Evolutionary conservation across 257 asterid species (phyloP).

Genomic region (Nicotiana obtusifolia): DNA sequence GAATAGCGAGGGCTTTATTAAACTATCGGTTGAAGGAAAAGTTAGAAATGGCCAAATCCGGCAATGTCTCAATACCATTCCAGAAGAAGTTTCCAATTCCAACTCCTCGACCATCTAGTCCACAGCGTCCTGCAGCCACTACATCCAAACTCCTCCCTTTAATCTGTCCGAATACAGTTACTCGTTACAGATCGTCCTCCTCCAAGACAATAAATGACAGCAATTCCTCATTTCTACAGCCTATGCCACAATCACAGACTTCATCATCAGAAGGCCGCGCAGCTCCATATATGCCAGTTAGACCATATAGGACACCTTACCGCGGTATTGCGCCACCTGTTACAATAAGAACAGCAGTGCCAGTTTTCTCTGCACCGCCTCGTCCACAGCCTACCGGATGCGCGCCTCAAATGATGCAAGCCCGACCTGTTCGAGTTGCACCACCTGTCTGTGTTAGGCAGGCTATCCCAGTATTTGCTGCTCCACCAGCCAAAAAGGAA

Average conservation of each 20-base stretch:
- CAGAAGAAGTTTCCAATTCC: constrained; percentile 31
- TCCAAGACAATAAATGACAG: constrained; percentile 20
- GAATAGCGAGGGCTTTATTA: constrained; percentile 63
- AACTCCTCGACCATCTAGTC: constrained; percentile 56
- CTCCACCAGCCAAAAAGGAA: constrained; percentile 27
- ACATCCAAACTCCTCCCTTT: constrained; percentile 75
- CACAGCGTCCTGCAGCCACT: constrained; percentile 41
- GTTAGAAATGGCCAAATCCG: constrained; percentile 19
- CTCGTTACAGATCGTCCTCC: constrained; percentile 27
- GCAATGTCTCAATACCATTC: constrained; percentile 30
- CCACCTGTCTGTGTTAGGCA: constrained; percentile 59
- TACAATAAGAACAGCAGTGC: constrained; percentile 51
- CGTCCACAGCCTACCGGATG: constrained; percentile 31
- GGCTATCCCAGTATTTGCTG: constrained; percentile 51
- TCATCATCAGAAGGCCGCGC: constrained; percentile 34
- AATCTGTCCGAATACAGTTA: constrained; percentile 30
- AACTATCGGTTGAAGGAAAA: constrained; percentile 45
- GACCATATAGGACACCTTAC: constrained; percentile 39
- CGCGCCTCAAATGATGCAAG: constrained; percentile 28
- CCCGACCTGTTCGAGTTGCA: constrained; percentile 33
- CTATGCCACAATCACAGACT: constrained; percentile 18
- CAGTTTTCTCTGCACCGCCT: constrained; percentile 74
- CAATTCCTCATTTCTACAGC: constrained; percentile 23
- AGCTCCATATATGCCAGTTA: constrained; percentile 34
- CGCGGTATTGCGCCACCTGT: constrained; percentile 66